Conservation (phyloP, 1,284 basidiomycete genomes). For the Chalciporus sp. region DNA sequence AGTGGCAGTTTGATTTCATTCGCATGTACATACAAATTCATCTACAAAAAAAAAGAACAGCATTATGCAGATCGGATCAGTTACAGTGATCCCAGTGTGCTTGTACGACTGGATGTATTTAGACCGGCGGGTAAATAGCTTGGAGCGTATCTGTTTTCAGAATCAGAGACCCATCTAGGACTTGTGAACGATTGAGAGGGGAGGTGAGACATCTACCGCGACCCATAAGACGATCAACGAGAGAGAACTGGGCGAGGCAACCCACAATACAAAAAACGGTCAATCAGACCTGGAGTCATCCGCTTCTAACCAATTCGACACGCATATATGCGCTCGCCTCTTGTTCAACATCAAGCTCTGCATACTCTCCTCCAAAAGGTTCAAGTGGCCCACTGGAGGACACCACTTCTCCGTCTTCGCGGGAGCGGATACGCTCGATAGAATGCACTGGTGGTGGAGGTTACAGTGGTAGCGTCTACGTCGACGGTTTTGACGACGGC, state of each 20-base stretch:
- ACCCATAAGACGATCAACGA: constrained; percentile 5
- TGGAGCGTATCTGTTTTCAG: too few species aligned
- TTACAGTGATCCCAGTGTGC: too few species aligned
- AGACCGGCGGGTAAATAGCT: too few species aligned
- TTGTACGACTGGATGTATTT: not conserved
- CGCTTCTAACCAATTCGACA: not conserved
- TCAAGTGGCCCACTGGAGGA: constrained; percentile 27
- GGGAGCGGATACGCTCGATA: constrained; percentile 6
- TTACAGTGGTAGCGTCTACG: constrained; percentile 44
- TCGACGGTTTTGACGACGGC: constrained; percentile 77
- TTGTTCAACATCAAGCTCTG: constrained; percentile 57
- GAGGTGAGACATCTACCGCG: constrained; percentile 9
- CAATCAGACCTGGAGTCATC: not conserved
- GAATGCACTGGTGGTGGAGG: constrained; percentile 5
- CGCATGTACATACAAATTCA: too few species aligned
- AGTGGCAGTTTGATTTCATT: too few species aligned
- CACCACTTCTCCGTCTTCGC: constrained; percentile 30
- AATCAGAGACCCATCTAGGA: not conserved
- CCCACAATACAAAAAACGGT: not conserved
- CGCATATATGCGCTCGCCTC: constrained; percentile 35
- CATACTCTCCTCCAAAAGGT: constrained; percentile 65
- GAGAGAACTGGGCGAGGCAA: not conserved
- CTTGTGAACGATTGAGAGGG: constrained; percentile 18
- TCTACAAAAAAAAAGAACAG: too few species aligned
- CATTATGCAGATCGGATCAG: too few species aligned